These are phyloP conservation scores for Phylloporus rhodoxanthus DNA, from an alignment of 768 basidiomycete species.

Conservation along the genomic window DNA sequence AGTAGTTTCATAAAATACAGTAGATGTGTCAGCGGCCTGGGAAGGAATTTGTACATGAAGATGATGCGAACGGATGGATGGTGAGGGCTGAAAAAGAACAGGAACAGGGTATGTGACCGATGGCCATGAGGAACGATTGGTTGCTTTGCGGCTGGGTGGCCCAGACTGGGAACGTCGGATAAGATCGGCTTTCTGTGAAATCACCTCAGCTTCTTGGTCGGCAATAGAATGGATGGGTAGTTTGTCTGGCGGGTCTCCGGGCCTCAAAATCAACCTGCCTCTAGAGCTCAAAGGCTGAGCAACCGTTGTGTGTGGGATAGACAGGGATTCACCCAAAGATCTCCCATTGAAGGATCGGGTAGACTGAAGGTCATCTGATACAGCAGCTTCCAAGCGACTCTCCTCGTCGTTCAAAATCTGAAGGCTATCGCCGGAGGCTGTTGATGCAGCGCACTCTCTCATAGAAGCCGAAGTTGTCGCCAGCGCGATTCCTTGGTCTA, in stretches of 20 bases:
- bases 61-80: constrained; percentile 29
- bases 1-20: constrained; percentile 65
- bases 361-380: constrained; percentile 67
- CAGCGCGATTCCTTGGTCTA: constrained; percentile 60
- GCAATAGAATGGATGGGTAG: neutral
- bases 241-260: constrained; percentile 4
- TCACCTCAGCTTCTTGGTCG: constrained; percentile 6
- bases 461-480: constrained; percentile 62
- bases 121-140: constrained; percentile 37
- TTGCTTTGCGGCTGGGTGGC: constrained; percentile 32
- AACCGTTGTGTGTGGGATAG: constrained; percentile 9
- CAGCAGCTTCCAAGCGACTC: constrained; percentile 48
- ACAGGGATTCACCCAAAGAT: constrained; percentile 16
- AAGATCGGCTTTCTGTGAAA: constrained; percentile 34
- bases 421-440: constrained; percentile 53
- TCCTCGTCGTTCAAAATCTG: constrained; percentile 68
- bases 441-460: constrained; percentile 46
- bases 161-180: constrained; percentile 42
- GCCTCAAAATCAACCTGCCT: constrained; percentile 24
- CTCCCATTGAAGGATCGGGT: constrained; percentile 61
- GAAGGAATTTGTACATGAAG: constrained; percentile 27
- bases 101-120: constrained; percentile 42
- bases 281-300: constrained; percentile 14
- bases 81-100: constrained; percentile 43
- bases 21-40: constrained; percentile 39